Percentiles rank a stretch among this genome's conserved stretches.
These are phyloP conservation scores for Oryza rufipogon DNA, from an alignment of 176 grass and related monocot species.

Conservation along the genomic window DNA sequence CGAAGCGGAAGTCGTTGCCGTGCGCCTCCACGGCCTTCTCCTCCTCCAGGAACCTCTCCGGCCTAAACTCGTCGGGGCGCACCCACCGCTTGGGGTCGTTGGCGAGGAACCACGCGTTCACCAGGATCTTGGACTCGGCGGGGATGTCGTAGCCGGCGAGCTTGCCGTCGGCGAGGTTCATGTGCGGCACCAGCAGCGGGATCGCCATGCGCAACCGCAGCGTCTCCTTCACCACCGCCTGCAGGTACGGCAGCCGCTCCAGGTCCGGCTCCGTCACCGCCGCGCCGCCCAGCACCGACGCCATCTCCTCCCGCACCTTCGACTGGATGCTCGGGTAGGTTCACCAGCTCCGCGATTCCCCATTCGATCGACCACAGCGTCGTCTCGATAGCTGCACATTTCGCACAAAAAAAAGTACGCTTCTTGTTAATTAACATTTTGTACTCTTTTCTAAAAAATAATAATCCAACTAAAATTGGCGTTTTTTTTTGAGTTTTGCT, in stretches of 20 bases:
- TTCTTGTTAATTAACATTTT: background rate
- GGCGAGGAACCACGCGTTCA: constrained; percentile 97
- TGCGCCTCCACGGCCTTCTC: constrained; percentile 78
- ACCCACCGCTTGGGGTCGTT: constrained; percentile 88
- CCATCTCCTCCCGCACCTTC: constrained; percentile 63
- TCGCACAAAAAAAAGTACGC: background rate
- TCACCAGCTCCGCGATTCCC: constrained; percentile 94
- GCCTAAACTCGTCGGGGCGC: constrained; percentile 82
- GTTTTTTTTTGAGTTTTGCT: too few species aligned
- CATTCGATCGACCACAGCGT: constrained; percentile 99
- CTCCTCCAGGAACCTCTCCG: constrained; percentile 90
- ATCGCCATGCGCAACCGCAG: constrained; percentile 98
- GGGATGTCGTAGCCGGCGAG: constrained; percentile 88
- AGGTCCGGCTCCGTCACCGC: constrained; percentile 88
- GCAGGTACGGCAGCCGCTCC: constrained; percentile 81
- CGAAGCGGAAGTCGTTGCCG: constrained; percentile 92
- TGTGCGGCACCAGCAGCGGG: constrained; percentile 98
- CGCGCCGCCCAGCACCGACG: constrained; percentile 56
- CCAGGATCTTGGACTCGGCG: constrained; percentile 95
- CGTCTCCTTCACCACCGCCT: constrained; percentile 93
- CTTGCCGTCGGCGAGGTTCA: constrained; percentile 94
- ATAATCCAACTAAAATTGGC: background rate
- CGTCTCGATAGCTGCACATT: constrained; percentile 86
- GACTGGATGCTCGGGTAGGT: constrained; percentile 80
- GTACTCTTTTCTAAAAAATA: too few species aligned